phyloP scores from a whole-genome alignment of 176 grass and related monocot species.

The Otatea glauca region DNA sequence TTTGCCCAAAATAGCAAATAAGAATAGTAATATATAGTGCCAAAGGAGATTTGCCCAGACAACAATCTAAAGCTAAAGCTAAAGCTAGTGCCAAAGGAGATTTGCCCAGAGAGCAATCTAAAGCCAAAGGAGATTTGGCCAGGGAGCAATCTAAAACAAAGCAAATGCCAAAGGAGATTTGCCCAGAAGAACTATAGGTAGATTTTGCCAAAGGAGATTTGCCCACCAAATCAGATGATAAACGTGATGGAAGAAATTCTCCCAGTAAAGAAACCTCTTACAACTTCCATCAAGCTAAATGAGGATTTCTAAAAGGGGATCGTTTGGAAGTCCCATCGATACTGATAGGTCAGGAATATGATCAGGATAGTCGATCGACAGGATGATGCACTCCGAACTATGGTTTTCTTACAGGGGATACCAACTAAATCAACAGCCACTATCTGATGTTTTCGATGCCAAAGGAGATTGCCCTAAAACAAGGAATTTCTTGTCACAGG shows the following conservation, averaged over 20 bases:
- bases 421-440: not conserved
- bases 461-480: conserved; percentile 66
- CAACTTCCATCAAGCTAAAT: conserved; percentile 37
- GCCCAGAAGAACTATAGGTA: conserved; percentile 50
- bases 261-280: not conserved
- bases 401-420: not conserved
- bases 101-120: conserved; percentile 54
- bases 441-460: conserved; percentile 34
- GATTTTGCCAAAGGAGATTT: conserved; percentile 92
- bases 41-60: conserved; percentile 60
- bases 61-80: conserved; percentile 31
- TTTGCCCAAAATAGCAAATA: conserved; percentile 44
- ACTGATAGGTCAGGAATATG: conserved; percentile 26
- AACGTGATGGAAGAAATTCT: conserved; percentile 11
- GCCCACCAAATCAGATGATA: conserved; percentile 55
- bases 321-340: not conserved
- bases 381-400: conserved; percentile 12
- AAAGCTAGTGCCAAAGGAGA: conserved; percentile 70
- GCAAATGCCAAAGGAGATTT: conserved; percentile 76
- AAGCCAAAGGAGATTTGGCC: conserved; percentile 73
- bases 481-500: conserved; percentile 31
- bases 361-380: conserved; percentile 22
- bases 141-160: conserved; percentile 29
- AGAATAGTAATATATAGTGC: conserved; percentile 29
- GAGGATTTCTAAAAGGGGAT: conserved; percentile 15